A percentile compares a stretch with the other conserved stretches of the same genome.
These are phyloP conservation scores for Stenocarpella maydis DNA, from an alignment of 2,329 filamentous ascomycete species.

Conservation along the genomic window DNA sequence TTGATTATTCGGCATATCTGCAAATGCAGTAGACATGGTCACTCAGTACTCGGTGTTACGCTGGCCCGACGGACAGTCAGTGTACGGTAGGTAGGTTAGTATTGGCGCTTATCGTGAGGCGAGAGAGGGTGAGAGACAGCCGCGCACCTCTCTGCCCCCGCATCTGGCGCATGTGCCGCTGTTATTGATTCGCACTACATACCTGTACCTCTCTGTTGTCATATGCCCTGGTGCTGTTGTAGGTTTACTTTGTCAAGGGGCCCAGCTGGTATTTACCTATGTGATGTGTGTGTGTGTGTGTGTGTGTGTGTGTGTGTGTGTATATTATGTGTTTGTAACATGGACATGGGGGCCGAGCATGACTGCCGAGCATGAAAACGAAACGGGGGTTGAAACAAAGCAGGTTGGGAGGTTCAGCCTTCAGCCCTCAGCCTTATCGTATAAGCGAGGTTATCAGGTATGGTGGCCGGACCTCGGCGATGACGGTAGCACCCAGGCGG, in stretches of 20 bases:
- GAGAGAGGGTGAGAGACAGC: conserved; percentile 16
- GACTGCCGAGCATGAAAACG: conserved; percentile 15
- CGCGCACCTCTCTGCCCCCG: background rate
- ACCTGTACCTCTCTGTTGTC: background rate
- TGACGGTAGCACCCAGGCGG: background rate
- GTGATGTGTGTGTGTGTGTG: too few relatives aligned
- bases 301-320: too few relatives aligned
- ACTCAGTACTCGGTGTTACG: too few relatives aligned
- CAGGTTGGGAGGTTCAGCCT: background rate
- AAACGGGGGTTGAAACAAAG: conserved; percentile 18
- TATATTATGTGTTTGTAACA: too few relatives aligned
- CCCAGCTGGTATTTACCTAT: background rate
- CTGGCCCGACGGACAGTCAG: too few relatives aligned
- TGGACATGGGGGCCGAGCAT: background rate
- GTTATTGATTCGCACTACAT: background rate
- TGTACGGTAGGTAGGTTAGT: too few relatives aligned
- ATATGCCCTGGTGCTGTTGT: background rate
- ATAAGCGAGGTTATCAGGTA: conserved; percentile 7
- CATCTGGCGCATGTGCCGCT: conserved; percentile 4
- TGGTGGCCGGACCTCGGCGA: conserved; percentile 16
- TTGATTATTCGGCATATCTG: too few relatives aligned
- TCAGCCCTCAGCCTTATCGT: conserved; percentile 20
- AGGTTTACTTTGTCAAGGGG: background rate
- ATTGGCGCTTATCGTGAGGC: background rate
- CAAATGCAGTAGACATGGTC: too few relatives aligned